These are phyloP conservation scores for Pinus albicaulis DNA, from an alignment of 75 land plant species.

Conservation along the genomic window DNA sequence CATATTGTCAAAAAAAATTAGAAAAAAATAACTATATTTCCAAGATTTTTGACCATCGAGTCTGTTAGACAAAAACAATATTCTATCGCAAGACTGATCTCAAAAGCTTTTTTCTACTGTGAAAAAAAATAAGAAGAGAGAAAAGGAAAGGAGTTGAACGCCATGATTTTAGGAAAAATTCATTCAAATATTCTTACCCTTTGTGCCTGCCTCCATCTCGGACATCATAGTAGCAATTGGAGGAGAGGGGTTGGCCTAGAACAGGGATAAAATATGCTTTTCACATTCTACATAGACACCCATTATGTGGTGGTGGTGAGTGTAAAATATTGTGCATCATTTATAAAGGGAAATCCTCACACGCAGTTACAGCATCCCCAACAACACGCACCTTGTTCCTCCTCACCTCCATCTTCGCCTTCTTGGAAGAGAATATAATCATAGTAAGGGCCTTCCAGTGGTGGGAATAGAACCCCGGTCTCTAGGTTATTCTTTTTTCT, in stretches of 20 bases:
- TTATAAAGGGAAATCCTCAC: slow-evolving; percentile 9
- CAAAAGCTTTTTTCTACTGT: too few relatives aligned
- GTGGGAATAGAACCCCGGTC: background rate
- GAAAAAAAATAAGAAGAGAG: too few relatives aligned
- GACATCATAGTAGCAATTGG: slow-evolving; percentile 35
- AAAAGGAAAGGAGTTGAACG: too few relatives aligned
- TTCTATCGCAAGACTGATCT: too few relatives aligned
- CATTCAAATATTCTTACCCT: slow-evolving; percentile 18
- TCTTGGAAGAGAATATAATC: background rate
- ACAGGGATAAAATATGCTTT: slow-evolving; percentile 33
- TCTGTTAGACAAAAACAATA: too few relatives aligned
- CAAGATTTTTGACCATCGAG: too few relatives aligned
- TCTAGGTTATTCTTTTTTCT: background rate
- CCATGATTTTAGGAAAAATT: too few relatives aligned
- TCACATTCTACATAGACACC: background rate
- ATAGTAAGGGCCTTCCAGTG: background rate
- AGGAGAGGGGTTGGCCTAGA: slow-evolving; percentile 32
- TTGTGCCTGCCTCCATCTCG: slow-evolving; percentile 25
- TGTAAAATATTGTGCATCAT: background rate
- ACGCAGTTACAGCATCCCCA: slow-evolving; percentile 6
- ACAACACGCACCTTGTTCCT: background rate
- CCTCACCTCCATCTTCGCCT: background rate
- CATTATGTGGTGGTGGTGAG: background rate
- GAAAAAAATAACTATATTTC: too few relatives aligned
- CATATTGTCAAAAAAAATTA: too few relatives aligned